Evolutionary conservation across 2,329 filamentous ascomycete species (phyloP).

Genomic region (Colletotrichum tropicale): DNA sequence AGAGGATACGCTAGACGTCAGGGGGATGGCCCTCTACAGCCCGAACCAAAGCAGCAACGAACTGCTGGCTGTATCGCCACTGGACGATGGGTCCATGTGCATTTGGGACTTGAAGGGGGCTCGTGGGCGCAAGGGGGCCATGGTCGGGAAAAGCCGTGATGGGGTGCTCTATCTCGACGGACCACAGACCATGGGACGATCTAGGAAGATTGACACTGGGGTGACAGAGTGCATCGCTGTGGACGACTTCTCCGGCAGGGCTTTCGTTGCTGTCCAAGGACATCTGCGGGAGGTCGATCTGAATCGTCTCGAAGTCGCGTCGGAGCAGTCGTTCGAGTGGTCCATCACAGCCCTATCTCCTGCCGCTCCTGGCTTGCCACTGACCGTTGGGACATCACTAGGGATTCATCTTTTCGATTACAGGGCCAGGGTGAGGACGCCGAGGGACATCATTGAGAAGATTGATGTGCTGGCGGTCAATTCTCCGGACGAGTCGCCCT

Average conservation of each 20-base stretch:
- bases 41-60: constrained; percentile 42
- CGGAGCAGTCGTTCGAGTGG: constrained; percentile 76
- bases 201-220: constrained; percentile 72
- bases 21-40: constrained; percentile 73
- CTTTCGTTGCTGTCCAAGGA: constrained; percentile 81
- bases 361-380: constrained; percentile 66
- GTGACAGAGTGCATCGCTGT: constrained; percentile 85
- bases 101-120: constrained; percentile 78
- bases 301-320: constrained; percentile 70
- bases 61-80: constrained; percentile 71
- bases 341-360: constrained; percentile 84
- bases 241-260: constrained; percentile 68
- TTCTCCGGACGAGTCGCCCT: constrained; percentile 42
- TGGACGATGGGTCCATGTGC: constrained; percentile 88
- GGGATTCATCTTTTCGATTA: constrained; percentile 86
- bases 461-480: constrained; percentile 14
- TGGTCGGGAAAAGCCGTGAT: constrained; percentile 68
- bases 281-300: constrained; percentile 84
- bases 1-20: constrained; percentile 65
- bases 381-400: constrained; percentile 84
- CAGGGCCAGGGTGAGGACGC: constrained; percentile 46
- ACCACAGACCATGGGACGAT: constrained; percentile 48
- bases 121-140: constrained; percentile 58
- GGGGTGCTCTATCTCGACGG: constrained; percentile 70
- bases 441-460: constrained; percentile 28